phyloP scores from a whole-genome alignment of 1,139 yeast species.

The Lodderomyces jiufengensis region DNA sequence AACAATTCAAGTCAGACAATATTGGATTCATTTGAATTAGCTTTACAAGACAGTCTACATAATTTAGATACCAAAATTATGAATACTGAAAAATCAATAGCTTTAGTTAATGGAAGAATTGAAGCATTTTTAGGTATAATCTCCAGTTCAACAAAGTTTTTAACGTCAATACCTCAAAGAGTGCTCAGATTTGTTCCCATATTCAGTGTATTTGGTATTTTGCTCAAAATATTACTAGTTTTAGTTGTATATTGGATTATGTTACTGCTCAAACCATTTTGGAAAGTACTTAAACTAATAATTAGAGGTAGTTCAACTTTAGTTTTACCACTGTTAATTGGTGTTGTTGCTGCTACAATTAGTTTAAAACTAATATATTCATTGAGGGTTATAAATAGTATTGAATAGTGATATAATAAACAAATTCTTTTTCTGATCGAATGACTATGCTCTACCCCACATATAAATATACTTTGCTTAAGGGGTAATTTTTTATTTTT shows the following conservation, averaged over 20 bases:
- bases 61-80: slow-evolving; percentile 12
- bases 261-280: too few relatives aligned
- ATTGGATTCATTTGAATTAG: slow-evolving; percentile 7
- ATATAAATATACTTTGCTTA: too few relatives aligned
- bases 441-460: too few relatives aligned
- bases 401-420: too few relatives aligned
- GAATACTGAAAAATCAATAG: slow-evolving; percentile 12
- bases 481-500: too few relatives aligned
- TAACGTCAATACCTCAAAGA: too few relatives aligned
- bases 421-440: too few relatives aligned
- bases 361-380: neutral
- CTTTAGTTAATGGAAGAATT: slow-evolving; percentile 9
- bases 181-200: too few relatives aligned
- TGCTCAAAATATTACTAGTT: too few relatives aligned
- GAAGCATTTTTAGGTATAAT: neutral
- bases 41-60: slow-evolving; percentile 9
- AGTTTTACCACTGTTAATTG: neutral
- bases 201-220: too few relatives aligned
- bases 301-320: neutral
- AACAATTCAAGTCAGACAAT: slow-evolving; percentile 4
- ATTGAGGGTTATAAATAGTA: neutral
- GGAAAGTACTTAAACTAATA: neutral
- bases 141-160: too few relatives aligned
- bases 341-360: slow-evolving; percentile 3
- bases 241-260: too few relatives aligned